Evolutionary conservation across 176 grass and related monocot species (phyloP).

Genomic region (Neostapfia colusana): DNA sequence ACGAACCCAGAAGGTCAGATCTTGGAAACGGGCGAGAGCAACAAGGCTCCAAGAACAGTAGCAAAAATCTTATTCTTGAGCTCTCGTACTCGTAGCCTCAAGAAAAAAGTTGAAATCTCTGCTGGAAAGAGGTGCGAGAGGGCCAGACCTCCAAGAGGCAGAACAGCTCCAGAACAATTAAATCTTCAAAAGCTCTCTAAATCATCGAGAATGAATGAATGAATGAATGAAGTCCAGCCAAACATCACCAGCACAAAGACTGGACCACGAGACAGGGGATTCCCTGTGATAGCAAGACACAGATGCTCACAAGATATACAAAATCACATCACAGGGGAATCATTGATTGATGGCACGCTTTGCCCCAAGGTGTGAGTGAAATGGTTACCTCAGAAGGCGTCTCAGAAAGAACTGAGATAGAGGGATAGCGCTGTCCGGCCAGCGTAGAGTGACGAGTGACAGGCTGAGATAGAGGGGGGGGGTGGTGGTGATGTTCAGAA

Average conservation of each 20-base stretch:
- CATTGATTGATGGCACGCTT: conserved; percentile 31
- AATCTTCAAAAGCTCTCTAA: conserved; percentile 8
- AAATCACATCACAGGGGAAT: conserved; percentile 18
- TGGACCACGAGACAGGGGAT: conserved; percentile 32
- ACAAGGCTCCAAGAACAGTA: conserved; percentile 21
- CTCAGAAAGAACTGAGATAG: not conserved
- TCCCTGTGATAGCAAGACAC: conserved; percentile 36
- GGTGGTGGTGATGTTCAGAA: not conserved
- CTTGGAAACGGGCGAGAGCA: conserved; percentile 18
- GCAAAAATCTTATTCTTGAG: conserved; percentile 9
- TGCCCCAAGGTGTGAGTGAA: conserved; percentile 22
- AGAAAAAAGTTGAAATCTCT: conserved; percentile 19
- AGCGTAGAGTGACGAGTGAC: not conserved
- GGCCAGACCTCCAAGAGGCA: not conserved
- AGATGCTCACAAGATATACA: conserved; percentile 31
- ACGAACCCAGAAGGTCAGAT: conserved; percentile 39
- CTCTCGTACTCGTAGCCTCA: not conserved
- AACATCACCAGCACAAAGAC: conserved; percentile 28
- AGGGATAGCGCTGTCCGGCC: too few species aligned
- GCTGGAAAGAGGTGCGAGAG: conserved; percentile 1
- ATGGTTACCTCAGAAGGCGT: conserved; percentile 27
- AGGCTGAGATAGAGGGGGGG: not conserved
- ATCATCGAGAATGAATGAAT: too few species aligned
- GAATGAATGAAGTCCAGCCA: conserved; percentile 40
- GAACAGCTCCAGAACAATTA: conserved; percentile 10